Base-by-base conservation (phyloP, 345 rosid genomes). In the Lepidium aucheri region DNA sequence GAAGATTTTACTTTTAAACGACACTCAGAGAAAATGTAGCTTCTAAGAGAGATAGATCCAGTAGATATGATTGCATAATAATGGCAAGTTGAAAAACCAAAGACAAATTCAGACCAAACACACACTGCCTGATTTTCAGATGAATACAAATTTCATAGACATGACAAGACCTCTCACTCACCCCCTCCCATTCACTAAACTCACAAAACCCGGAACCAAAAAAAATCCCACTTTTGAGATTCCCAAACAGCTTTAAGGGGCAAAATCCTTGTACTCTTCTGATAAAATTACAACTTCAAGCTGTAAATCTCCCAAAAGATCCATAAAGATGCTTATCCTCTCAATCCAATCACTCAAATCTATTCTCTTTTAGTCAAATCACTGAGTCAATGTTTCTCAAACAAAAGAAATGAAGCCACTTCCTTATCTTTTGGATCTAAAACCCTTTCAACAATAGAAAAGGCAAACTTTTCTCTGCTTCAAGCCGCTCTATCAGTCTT, bases 121-220 rank as follows among this genome's bases (percentile, higher is more conserved):
- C 68, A 74, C 79, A 76, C 18, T 22, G 72, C 65, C 51, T 73
- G 69, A 60, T 44, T 58, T 41, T 65, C 78, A 76, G 75, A 74
- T 60, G 51, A 45, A 73, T 49, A 73, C 72, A 79, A 63, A 55
- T 63, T 67, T 33, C 65, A 65, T 54, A 60, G 63, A 66, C 61
- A 70, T 60, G 89, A 83, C 76, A 78, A 74, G 82, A 85, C 84
- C 76, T 40, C 54, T 60, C 67, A 32, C 67, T 52, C 61, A 16
- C 49, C 36, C 68, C 76, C 70, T 76, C 70, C 77, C 73, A 66
- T 62, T 75, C 74, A 80, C 68, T 34, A 72, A 68, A 66, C 59
- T 61, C 22, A 47, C 74, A 43, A 53, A 56, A 33, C 63, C 54
- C 46, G 33, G 34, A 24, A 13, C 59, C 15, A 61, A 39, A 66